These are phyloP conservation scores for Odontarrhena argentea DNA, from an alignment of 345 rosid species.

Conservation along the genomic window DNA sequence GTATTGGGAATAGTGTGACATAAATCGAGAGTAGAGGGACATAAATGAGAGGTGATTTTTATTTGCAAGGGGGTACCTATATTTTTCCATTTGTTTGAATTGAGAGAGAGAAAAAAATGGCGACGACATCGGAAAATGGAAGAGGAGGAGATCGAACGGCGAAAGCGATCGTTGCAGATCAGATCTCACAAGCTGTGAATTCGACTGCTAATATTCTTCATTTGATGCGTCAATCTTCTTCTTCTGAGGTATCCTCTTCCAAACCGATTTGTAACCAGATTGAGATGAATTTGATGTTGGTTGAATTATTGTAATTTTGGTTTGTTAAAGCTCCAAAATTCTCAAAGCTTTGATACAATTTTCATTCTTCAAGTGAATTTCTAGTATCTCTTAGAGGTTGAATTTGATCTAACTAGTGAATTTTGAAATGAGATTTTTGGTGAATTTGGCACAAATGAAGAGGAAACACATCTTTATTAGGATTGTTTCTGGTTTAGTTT, in stretches of 20 bases:
- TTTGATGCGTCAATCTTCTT: constrained; percentile 81
- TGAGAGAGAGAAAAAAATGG: constrained; percentile 21
- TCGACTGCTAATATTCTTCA: constrained; percentile 85
- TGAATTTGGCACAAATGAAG: neutral
- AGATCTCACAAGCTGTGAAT: constrained; percentile 73
- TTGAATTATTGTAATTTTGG: neutral
- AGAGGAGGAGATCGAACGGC: constrained; percentile 62
- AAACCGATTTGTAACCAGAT: neutral
- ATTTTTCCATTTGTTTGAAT: constrained; percentile 15
- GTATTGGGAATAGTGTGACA: neutral
- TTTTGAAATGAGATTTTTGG: neutral
- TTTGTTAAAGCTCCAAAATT: neutral
- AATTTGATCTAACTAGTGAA: neutral
- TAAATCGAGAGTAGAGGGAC: neutral
- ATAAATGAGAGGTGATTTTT: neutral
- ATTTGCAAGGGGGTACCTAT: constrained; percentile 13
- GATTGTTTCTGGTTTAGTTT: neutral
- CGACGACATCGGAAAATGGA: constrained; percentile 33
- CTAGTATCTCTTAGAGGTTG: neutral
- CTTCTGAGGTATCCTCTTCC: constrained; percentile 56
- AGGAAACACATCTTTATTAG: neutral
- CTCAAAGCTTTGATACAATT: neutral
- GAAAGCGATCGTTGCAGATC: constrained; percentile 71
- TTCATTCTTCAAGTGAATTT: neutral
- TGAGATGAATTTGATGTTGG: neutral